Evolutionary conservation across 1,284 basidiomycete species (phyloP).

Genomic region (Athelia psychrophila): DNA sequence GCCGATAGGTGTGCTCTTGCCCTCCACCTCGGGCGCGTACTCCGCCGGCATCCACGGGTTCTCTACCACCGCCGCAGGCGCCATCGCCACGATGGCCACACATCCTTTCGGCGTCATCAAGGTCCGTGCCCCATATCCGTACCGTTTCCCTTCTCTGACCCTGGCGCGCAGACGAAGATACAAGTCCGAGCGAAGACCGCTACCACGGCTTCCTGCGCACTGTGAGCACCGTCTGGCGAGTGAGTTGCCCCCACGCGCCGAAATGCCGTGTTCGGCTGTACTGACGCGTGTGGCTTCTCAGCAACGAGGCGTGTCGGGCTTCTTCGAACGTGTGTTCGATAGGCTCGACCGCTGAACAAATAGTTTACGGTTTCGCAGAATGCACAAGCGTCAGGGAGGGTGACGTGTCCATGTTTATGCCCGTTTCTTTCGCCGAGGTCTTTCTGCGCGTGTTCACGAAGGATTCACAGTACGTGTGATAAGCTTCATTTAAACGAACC

Average conservation of each 20-base stretch:
- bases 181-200: conserved; percentile 77
- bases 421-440: conserved; percentile 59
- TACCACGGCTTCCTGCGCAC: conserved; percentile 73
- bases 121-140: conserved; percentile 35
- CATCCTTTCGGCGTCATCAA: conserved; percentile 93
- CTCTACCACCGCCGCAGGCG: conserved; percentile 75
- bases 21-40: conserved; percentile 36
- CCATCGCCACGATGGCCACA: conserved; percentile 78
- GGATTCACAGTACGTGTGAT: conserved; percentile 38
- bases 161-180: conserved; percentile 69
- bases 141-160: not conserved
- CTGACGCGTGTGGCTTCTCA: not conserved
- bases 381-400: conserved; percentile 44
- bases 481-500: not conserved
- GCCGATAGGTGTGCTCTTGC: conserved; percentile 25
- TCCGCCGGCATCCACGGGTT: conserved; percentile 51
- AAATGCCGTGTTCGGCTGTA: no score
- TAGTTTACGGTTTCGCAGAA: conserved; percentile 33
- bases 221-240: conserved; percentile 63
- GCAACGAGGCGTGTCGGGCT: not conserved
- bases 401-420: conserved; percentile 62
- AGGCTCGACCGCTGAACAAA: not conserved
- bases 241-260: conserved; percentile 41
- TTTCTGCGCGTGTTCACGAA: conserved; percentile 66
- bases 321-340: not conserved